These are phyloP conservation scores for Caryopteris hybrid DNA, from an alignment of 305 asterid genomes.

Conservation along the genomic window DNA sequence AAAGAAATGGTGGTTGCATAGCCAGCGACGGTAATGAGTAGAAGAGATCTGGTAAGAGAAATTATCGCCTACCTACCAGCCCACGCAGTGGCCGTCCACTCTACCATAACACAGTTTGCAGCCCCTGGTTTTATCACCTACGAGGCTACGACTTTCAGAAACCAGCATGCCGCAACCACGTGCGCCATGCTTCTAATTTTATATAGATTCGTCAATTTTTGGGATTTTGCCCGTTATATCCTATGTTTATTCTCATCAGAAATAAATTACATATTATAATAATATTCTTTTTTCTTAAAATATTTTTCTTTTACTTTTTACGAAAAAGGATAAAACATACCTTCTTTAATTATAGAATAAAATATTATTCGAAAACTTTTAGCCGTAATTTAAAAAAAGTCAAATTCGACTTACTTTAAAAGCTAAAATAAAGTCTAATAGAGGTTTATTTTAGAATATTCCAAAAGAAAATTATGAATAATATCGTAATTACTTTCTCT, in stretches of 20 bases:
- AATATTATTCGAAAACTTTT: too few relatives aligned
- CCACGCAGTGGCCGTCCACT: neutral
- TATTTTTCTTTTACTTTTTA: too few relatives aligned
- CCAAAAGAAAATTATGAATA: neutral
- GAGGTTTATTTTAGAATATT: too few relatives aligned
- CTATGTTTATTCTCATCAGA: too few relatives aligned
- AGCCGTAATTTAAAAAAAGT: neutral
- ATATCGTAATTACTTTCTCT: neutral
- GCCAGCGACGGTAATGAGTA: neutral
- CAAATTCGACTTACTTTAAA: neutral
- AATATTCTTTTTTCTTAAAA: too few relatives aligned
- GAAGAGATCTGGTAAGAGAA: neutral
- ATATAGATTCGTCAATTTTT: too few relatives aligned
- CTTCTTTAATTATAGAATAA: too few relatives aligned
- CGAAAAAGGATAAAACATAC: too few relatives aligned
- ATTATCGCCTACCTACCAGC: conserved; percentile 20
- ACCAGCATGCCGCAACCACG: conserved; percentile 18
- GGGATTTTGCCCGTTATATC: too few relatives aligned
- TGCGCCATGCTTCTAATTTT: conserved; percentile 4
- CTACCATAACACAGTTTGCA: neutral
- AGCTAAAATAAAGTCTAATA: too few relatives aligned
- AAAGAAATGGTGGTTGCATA: neutral
- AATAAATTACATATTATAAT: too few relatives aligned
- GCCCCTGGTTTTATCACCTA: conserved; percentile 29
- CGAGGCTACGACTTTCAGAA: neutral